Evolutionary conservation across 768 basidiomycete genomes (phyloP).

Genomic region (Boletus rubropictus): DNA sequence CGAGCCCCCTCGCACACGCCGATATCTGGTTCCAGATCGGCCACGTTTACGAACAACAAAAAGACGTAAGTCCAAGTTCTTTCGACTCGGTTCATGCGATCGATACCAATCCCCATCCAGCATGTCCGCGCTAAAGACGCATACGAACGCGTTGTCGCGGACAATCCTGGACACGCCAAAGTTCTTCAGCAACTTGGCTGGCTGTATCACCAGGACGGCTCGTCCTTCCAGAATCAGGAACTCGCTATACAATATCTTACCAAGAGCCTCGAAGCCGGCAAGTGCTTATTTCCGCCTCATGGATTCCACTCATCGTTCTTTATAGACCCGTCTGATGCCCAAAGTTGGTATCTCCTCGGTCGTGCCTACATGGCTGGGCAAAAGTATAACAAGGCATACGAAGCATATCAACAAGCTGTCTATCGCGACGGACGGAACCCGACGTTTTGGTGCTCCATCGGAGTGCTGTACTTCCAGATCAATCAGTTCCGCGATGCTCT

Average conservation of each 20-base stretch:
- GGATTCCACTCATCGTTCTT: neutral
- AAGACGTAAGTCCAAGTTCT: constrained; percentile 60
- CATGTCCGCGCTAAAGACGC: constrained; percentile 88
- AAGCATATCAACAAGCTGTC: constrained; percentile 98
- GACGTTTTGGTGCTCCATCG: constrained; percentile 99
- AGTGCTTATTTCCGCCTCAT: constrained; percentile 22
- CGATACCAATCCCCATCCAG: constrained; percentile 37
- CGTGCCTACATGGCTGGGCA: constrained; percentile 98
- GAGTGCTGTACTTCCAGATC: constrained; percentile 98
- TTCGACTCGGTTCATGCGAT: constrained; percentile 1
- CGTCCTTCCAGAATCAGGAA: constrained; percentile 94
- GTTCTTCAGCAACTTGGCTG: constrained; percentile 97
- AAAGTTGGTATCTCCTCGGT: constrained; percentile 98
- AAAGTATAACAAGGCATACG: constrained; percentile 99
- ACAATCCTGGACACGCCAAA: constrained; percentile 93
- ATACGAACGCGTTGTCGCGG: constrained; percentile 89
- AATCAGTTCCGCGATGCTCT: constrained; percentile 99
- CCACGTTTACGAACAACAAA: constrained; percentile 95
- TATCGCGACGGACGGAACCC: constrained; percentile 99
- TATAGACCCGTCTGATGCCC: constrained; percentile 87
- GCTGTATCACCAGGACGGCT: constrained; percentile 94
- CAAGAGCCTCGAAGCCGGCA: constrained; percentile 91
- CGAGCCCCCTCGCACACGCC: constrained; percentile 89
- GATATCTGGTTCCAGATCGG: constrained; percentile 99
- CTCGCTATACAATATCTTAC: constrained; percentile 90